Base-by-base conservation (phyloP, 2,329 filamentous ascomycete genomes). In the Cordyceps sp. region DNA sequence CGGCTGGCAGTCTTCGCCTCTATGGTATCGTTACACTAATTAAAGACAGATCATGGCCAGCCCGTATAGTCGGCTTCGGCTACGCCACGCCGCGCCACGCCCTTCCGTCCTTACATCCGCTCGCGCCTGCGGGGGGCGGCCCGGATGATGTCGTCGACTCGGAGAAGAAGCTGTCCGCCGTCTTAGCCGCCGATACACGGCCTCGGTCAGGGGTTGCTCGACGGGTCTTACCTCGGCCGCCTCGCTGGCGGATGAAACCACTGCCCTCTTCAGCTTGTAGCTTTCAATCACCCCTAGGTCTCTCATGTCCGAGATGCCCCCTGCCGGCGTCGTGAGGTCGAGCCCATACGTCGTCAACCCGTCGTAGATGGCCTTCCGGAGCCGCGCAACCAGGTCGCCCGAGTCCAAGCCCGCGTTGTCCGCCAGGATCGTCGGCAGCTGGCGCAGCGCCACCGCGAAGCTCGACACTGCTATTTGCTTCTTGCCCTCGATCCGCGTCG, bases 201-300 rank as follows among this genome's bases (percentile, higher is more conserved):
- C n/a, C n/a, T n/a, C n/a, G n/a, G n/a, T n/a, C n/a, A 6, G 22
- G 10, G 22, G 22, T 23, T 23, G 22, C 19, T 2, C 10, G 2
- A 10, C 10, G 14, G 18, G 21, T 54, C 75, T 63, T 66, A 92
- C 84, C 71, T 98, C 90, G 42, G 90, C 86, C 39, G 90, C 90
- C 61, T 98, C 90, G 36, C 84, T 92, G 16, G 90, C 90, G 38
- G 85, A 93, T 33, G 81, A 92, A 32, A 98, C 90, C 33, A 98
- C 90, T n/a, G 90, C 90, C 53, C 75, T 79, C 73, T 98, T 98
- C 53, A 98, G 62, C 69, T 98, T 98, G 68, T 94, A 96, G 57
- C 84, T 93, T 63, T 98, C 90, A 43, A 98, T 79, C 19, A 98
- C 86, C 28, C 90, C 90, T 30, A 93, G 54, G 47, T 98, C 84